Percentiles rank a stretch among this genome's conserved stretches.
Evolutionary conservation across 441 rosid genomes (phyloP).

Genomic region (Gossypium gossypioides): DNA sequence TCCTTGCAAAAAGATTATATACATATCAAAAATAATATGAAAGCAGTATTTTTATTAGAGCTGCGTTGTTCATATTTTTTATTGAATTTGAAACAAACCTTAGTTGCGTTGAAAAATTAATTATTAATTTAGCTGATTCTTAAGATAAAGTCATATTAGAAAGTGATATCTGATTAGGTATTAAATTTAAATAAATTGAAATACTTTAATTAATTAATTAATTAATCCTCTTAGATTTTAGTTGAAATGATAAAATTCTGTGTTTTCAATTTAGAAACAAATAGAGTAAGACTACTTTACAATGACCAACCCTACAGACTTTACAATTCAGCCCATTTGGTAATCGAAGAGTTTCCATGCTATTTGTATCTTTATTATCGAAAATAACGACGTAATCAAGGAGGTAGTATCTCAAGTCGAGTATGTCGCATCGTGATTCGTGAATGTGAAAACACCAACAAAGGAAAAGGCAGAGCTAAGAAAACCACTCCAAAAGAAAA

Average conservation of each 20-base stretch:
- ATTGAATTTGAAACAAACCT: background rate
- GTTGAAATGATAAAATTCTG: no score
- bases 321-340: no score
- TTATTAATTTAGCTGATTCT: no score
- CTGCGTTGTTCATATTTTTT: background rate
- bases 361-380: background rate
- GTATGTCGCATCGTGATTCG: background rate
- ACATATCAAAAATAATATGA: background rate
- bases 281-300: no score
- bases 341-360: background rate
- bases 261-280: no score
- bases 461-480: background rate
- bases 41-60: background rate
- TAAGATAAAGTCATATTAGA: no score
- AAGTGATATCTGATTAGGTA: no score
- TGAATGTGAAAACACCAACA: background rate
- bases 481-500: background rate
- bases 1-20: background rate
- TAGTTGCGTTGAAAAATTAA: no score
- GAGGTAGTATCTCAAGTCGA: background rate
- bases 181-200: background rate
- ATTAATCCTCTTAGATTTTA: no score
- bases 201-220: no score
- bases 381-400: background rate
- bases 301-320: no score